phyloP scores from a whole-genome alignment of 306 rosid genomes.

The Lathyrus oleraceus region DNA sequence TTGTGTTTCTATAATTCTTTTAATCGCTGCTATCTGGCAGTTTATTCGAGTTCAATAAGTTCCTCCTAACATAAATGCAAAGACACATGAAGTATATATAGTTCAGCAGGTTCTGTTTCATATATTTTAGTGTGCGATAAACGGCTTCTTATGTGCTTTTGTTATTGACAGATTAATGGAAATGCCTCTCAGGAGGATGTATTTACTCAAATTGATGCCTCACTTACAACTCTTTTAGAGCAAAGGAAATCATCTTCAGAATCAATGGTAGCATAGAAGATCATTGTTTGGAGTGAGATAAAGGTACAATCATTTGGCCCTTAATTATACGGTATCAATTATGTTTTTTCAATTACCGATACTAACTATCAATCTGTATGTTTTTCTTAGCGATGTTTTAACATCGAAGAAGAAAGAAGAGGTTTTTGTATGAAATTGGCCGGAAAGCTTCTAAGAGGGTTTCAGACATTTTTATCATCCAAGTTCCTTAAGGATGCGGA shows the following conservation, averaged over 20 bases:
- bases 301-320: too few species aligned
- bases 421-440: too few species aligned
- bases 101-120: constrained; percentile 25
- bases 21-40: constrained; percentile 3
- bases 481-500: too few species aligned
- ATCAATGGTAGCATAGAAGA: constrained; percentile 55
- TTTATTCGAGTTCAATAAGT: constrained; percentile 8
- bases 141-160: constrained; percentile 15
- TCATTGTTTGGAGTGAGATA: constrained; percentile 25
- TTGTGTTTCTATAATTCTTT: constrained; percentile 18
- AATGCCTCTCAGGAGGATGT: constrained; percentile 64
- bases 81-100: neutral
- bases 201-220: constrained; percentile 66
- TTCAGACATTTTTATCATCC: too few species aligned
- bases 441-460: too few species aligned
- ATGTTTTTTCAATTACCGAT: too few species aligned
- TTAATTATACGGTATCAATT: too few species aligned
- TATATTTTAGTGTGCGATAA: constrained; percentile 14
- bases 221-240: constrained; percentile 54
- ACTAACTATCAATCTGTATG: too few species aligned
- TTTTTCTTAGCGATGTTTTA: too few species aligned
- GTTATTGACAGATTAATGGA: constrained; percentile 55
- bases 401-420: too few species aligned
- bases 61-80: neutral
- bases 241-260: constrained; percentile 50